These are phyloP conservation scores for Cladosporium sp. DNA, from an alignment of 2,329 filamentous ascomycete species.

Conservation along the genomic window DNA sequence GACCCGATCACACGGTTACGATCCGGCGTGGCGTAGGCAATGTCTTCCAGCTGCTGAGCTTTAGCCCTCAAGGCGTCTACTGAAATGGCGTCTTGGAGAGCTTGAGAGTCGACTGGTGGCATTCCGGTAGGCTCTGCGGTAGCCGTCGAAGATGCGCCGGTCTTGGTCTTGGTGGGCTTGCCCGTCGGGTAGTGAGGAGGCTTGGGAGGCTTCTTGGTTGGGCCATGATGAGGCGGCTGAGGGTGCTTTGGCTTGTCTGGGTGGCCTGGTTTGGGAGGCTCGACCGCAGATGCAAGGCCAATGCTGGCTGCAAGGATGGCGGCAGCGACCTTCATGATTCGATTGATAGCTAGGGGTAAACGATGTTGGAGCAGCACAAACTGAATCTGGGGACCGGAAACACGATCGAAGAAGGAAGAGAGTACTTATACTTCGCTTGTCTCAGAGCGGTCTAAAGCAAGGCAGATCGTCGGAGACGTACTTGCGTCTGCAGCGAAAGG, in stretches of 20 bases:
- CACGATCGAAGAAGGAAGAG: background rate
- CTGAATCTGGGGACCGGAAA: background rate
- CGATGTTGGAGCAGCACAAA: background rate
- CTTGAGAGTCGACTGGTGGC: conserved; percentile 29
- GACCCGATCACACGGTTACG: conserved; percentile 35
- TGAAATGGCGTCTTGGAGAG: conserved; percentile 10
- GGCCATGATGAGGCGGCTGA: background rate
- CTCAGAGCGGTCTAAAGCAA: background rate
- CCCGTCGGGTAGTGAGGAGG: background rate
- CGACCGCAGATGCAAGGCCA: conserved; percentile 1
- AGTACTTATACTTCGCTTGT: background rate
- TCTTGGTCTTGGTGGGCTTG: background rate
- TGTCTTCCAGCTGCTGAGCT: conserved; percentile 29
- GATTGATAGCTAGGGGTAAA: background rate
- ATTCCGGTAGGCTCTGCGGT: background rate
- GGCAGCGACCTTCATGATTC: conserved; percentile 4
- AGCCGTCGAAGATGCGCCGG: background rate
- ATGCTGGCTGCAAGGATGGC: conserved; percentile 4
- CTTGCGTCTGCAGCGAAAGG: background rate
- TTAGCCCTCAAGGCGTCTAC: conserved; percentile 16
- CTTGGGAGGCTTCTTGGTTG: background rate
- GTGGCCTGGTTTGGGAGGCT: background rate
- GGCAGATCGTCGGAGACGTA: conserved; percentile 1
- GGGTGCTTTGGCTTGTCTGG: background rate
- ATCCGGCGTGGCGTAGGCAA: conserved; percentile 33